Evolutionary conservation across 2,329 filamentous ascomycete genomes (phyloP), one percentile per base, ranked within the genome.

Genomic region (Aureobasidium sp.): DNA sequence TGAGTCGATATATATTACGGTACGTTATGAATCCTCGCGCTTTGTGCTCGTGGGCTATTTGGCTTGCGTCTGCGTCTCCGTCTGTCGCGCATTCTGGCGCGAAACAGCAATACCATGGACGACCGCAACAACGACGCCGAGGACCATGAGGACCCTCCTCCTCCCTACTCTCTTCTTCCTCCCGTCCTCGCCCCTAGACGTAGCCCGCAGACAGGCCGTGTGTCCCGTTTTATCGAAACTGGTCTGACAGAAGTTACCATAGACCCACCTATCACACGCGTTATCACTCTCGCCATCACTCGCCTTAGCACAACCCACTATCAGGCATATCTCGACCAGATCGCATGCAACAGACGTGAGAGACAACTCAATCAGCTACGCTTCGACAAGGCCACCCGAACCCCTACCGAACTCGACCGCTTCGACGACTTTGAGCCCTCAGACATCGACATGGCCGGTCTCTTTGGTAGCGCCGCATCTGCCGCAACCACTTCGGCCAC

Each of bases 381-480:
- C 22, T 31, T 29, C 24, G 44, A 47, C 5, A 27, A 48, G 45
- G 24, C 45, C 14, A 9, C 14, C 15, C 15, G 22, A 24, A 14
- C 3, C 14, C 17, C 24, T 45, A 24, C 7, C 8, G 3, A 12
- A 15, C 24, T 31, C 15, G 11, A 15, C 45, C 6, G n/a, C 15
- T 17, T 14, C 5, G 0, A 45, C 42, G 42, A 45, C 42, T 7
- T 27, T 6, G 27, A 45, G 14, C 12, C 8, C 22, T 45, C 42
- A 1, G 14, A 48, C 45, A 17, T 31, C 45, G 69, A 77, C 50
- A 90, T 92, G 89, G 82, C 88, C 35, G 79, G 79, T 27, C 78
- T 85, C 68, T 87, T 87, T 73, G 82, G 82, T 65, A 70, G 70
- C 64, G 69, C 75, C 62, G 71, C 79, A 60, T 69, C 84, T 53